Conservation (phyloP, 805 yeast species). For the Candida pseudofarinosa region DNA sequence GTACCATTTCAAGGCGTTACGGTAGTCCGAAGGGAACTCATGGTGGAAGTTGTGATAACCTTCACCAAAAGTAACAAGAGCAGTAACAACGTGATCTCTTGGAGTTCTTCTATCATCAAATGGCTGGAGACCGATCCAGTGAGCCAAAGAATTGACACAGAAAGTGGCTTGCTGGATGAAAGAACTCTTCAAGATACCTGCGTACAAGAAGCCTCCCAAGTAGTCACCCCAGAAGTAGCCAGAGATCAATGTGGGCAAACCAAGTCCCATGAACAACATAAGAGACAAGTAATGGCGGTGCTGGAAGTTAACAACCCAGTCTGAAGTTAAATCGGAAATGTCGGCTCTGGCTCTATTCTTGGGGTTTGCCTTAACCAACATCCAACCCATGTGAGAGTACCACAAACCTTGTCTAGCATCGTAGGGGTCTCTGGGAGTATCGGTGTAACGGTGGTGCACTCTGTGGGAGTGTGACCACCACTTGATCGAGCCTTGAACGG, state of each 20-base stretch:
- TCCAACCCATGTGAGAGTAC: constrained; percentile 86
- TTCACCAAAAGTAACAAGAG: constrained; percentile 82
- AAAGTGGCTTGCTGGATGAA: constrained; percentile 81
- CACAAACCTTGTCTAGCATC: constrained; percentile 82
- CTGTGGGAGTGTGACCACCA: constrained; percentile 90
- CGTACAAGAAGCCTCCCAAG: constrained; percentile 75
- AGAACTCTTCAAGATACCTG: constrained; percentile 66
- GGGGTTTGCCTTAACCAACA: constrained; percentile 77
- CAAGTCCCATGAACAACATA: constrained; percentile 56
- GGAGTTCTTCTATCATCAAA: constrained; percentile 86
- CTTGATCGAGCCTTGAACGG: constrained; percentile 80
- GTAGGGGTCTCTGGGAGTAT: constrained; percentile 78
- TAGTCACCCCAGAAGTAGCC: constrained; percentile 56
- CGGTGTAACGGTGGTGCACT: constrained; percentile 83
- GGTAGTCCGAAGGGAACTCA: constrained; percentile 85
- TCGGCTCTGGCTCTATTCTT: constrained; percentile 78
- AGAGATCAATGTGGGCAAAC: constrained; percentile 59
- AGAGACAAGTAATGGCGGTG: constrained; percentile 70
- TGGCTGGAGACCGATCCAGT: constrained; percentile 83
- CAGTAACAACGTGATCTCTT: constrained; percentile 76
- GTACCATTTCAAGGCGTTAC: constrained; percentile 84
- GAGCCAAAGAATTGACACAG: constrained; percentile 83
- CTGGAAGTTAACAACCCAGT: constrained; percentile 76
- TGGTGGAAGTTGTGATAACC: constrained; percentile 90
- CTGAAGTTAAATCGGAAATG: constrained; percentile 70